A percentile compares a stretch with the other conserved stretches of the same genome.
Conservation (phyloP, 805 yeast genomes). For the Yamadazyma laniorum region DNA sequence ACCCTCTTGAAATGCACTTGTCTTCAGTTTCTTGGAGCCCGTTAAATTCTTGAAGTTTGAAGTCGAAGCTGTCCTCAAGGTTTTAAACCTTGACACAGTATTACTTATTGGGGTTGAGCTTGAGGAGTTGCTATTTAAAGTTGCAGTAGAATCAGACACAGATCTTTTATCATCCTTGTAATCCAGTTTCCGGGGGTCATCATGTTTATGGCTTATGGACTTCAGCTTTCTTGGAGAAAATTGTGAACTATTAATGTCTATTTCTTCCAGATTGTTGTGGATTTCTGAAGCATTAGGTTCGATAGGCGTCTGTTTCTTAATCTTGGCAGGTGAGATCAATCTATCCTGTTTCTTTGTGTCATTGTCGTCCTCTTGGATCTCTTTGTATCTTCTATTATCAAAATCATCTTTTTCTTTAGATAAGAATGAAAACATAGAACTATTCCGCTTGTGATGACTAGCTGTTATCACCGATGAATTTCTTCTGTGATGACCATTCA, state of each 20-base stretch:
- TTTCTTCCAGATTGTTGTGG: conserved; percentile 2
- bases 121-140: conserved; percentile 6
- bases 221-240: conserved; percentile 38
- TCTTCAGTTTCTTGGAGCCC: conserved; percentile 56
- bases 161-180: conserved; percentile 25
- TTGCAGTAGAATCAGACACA: conserved; percentile 35
- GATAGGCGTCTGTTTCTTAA: conserved; percentile 17
- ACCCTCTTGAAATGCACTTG: conserved; percentile 87
- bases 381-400: conserved; percentile 7
- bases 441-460: conserved; percentile 53
- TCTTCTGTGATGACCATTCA: conserved; percentile 26
- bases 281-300: background rate
- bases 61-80: conserved; percentile 53
- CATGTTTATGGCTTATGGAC: conserved; percentile 18
- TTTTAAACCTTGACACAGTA: conserved; percentile 43
- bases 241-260: conserved; percentile 32
- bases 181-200: conserved; percentile 10
- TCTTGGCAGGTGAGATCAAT: conserved; percentile 26
- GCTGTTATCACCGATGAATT: conserved; percentile 26
- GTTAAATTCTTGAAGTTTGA: conserved; percentile 47
- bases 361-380: background rate
- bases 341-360: conserved; percentile 11
- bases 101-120: conserved; percentile 13
- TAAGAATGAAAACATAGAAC: conserved; percentile 56
- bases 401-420: conserved; percentile 27